phyloP scores from a whole-genome alignment of 805 yeast species.

The Starmerella apicola region DNA sequence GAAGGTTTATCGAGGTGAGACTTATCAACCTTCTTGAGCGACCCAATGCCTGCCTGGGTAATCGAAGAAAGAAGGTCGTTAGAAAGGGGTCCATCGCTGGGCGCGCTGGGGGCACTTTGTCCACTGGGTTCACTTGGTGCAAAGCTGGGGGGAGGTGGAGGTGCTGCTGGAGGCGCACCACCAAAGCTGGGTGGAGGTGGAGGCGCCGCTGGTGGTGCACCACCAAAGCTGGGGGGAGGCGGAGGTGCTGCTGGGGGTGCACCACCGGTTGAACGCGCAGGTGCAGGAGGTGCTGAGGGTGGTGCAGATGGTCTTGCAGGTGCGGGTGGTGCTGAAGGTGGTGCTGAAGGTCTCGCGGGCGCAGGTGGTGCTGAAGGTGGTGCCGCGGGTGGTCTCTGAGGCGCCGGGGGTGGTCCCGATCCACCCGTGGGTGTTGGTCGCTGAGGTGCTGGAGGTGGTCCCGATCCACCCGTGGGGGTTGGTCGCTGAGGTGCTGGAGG shows the following conservation, averaged over 20 bases:
- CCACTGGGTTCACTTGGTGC: slow-evolving; percentile 22
- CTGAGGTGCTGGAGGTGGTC: slow-evolving; percentile 10
- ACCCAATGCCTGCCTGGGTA: slow-evolving; percentile 61
- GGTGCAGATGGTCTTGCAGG: slow-evolving; percentile 11
- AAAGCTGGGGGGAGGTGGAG: slow-evolving; percentile 25
- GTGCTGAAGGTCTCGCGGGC: slow-evolving; percentile 20
- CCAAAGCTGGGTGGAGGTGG: slow-evolving; percentile 24
- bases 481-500: slow-evolving; percentile 16
- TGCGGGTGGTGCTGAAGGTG: slow-evolving; percentile 17
- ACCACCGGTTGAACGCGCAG: slow-evolving; percentile 21
- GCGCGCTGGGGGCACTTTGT: slow-evolving; percentile 38
- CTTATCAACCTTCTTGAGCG: slow-evolving; percentile 68
- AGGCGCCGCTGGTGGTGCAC: slow-evolving; percentile 22
- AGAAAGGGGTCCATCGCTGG: slow-evolving; percentile 7
- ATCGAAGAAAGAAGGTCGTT: slow-evolving; percentile 59
- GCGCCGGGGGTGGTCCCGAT: slow-evolving; percentile 9
- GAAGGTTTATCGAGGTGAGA: slow-evolving; percentile 70
- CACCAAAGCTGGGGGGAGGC: slow-evolving; percentile 23
- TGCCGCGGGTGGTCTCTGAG: slow-evolving; percentile 4
- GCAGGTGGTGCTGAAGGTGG: slow-evolving; percentile 30
- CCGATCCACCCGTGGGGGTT: neutral
- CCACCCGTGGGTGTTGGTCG: slow-evolving; percentile 5
- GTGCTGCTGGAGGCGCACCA: slow-evolving; percentile 9
- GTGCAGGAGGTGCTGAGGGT: slow-evolving; percentile 17
- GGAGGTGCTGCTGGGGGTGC: slow-evolving; percentile 16